Evolutionary conservation across 805 yeast genomes (phyloP).

Genomic region (Yarrowia deformans): DNA sequence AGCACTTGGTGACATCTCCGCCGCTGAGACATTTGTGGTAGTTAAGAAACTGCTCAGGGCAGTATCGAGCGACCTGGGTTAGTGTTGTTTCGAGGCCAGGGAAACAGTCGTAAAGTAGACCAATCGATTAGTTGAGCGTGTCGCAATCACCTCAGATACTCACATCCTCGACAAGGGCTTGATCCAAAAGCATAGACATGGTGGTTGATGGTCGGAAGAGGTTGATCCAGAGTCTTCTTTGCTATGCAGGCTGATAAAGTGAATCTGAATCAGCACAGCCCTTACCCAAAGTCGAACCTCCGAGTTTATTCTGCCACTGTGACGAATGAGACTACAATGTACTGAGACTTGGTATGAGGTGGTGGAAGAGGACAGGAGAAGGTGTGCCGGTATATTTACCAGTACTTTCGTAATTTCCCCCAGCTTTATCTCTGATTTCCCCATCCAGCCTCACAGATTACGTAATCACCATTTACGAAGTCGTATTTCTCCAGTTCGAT

Average conservation of each 20-base stretch:
- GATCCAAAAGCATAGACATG: conserved; percentile 66
- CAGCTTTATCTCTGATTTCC: too few species aligned
- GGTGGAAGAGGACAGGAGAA: too few species aligned
- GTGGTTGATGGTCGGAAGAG: background rate
- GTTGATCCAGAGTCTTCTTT: conserved; percentile 8
- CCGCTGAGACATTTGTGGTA: conserved; percentile 76
- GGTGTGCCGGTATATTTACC: too few species aligned
- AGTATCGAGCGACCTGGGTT: conserved; percentile 65
- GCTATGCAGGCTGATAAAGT: conserved; percentile 21
- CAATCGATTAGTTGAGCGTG: too few species aligned
- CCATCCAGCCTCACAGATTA: too few species aligned
- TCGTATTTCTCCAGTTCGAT: too few species aligned
- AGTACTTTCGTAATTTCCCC: too few species aligned
- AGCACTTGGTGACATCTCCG: conserved; percentile 62
- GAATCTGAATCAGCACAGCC: conserved; percentile 4
- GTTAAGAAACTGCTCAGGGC: conserved; percentile 74
- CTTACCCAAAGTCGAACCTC: conserved; percentile 1
- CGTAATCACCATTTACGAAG: too few species aligned
- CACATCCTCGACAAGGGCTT: conserved; percentile 75
- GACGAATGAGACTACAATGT: too few species aligned
- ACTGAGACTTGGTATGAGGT: too few species aligned
- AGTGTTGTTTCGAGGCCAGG: background rate
- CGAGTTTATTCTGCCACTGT: background rate
- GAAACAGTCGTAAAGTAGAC: too few species aligned
- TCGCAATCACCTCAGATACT: conserved; percentile 42